A percentile compares a stretch with the other conserved stretches of the same genome.
Evolutionary conservation across 2,329 filamentous ascomycete genomes (phyloP).

Genomic region (Penicillium digitatum): DNA sequence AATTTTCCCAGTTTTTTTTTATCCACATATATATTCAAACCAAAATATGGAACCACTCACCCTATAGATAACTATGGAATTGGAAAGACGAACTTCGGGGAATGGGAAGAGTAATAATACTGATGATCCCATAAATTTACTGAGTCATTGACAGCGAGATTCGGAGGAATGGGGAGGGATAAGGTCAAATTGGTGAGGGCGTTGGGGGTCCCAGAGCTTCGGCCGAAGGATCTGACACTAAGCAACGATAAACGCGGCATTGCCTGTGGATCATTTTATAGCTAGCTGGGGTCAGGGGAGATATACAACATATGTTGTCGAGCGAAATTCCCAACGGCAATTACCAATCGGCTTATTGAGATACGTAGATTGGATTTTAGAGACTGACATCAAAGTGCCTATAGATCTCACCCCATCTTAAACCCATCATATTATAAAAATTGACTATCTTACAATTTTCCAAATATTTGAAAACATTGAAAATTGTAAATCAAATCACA

Average conservation of each 20-base stretch:
- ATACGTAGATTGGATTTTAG: background rate
- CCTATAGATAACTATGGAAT: background rate
- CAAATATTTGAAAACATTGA: background rate
- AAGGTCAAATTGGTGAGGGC: conserved; percentile 7
- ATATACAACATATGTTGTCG: background rate
- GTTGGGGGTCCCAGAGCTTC: conserved; percentile 10
- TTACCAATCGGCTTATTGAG: background rate
- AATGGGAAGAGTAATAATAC: background rate
- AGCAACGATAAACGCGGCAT: background rate
- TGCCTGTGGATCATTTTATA: background rate
- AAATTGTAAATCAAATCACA: background rate
- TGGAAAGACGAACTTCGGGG: background rate
- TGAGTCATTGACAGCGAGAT: background rate
- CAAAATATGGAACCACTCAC: background rate
- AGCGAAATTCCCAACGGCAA: background rate
- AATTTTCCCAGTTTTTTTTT: conserved; percentile 11
- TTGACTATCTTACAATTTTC: too few species aligned
- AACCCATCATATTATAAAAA: too few species aligned
- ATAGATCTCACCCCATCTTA: too few species aligned
- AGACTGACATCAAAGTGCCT: too few species aligned
- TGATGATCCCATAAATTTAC: background rate
- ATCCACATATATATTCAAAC: background rate
- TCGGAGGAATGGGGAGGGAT: conserved; percentile 5
- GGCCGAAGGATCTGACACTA: conserved; percentile 5
- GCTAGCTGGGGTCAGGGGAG: background rate